A percentile compares a stretch with the other conserved stretches of the same genome.
Evolutionary conservation across 192 early-diverging fungal species (phyloP).

Genomic region (Backusella circina): DNA sequence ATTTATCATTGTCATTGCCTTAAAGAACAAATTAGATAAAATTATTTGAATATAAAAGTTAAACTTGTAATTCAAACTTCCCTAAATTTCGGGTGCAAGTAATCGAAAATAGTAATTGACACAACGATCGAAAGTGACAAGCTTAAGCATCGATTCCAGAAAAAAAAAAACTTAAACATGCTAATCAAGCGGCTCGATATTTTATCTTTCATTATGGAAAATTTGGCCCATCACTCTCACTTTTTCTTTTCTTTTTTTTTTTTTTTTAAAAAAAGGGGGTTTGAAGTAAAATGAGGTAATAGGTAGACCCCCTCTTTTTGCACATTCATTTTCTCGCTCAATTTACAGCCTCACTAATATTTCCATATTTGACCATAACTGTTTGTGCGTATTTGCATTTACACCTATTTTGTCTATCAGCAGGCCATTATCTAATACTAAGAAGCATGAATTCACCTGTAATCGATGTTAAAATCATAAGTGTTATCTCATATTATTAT

Average conservation of each 20-base stretch:
- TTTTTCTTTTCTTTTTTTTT: too few species aligned
- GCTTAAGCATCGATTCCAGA: background rate
- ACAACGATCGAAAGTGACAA: background rate
- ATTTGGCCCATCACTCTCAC: too few species aligned
- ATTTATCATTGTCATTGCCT: background rate
- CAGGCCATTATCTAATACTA: background rate
- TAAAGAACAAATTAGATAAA: background rate
- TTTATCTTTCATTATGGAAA: background rate
- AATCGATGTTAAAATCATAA: background rate
- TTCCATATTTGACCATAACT: background rate
- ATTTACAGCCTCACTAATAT: background rate
- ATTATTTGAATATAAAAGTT: background rate
- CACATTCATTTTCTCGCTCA: too few species aligned
- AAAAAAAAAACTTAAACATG: background rate
- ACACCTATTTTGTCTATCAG: background rate
- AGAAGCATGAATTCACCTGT: background rate
- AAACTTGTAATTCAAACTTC: background rate
- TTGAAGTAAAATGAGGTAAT: constrained; percentile 1
- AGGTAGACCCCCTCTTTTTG: background rate
- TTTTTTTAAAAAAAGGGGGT: background rate
- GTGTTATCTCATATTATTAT: background rate
- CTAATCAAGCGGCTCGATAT: background rate
- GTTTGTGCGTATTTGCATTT: constrained; percentile 1
- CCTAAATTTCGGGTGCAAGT: background rate
- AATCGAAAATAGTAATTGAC: background rate